Base-by-base conservation (phyloP, 2,329 filamentous ascomycete genomes). In the Pseudocercospora vitis region DNA sequence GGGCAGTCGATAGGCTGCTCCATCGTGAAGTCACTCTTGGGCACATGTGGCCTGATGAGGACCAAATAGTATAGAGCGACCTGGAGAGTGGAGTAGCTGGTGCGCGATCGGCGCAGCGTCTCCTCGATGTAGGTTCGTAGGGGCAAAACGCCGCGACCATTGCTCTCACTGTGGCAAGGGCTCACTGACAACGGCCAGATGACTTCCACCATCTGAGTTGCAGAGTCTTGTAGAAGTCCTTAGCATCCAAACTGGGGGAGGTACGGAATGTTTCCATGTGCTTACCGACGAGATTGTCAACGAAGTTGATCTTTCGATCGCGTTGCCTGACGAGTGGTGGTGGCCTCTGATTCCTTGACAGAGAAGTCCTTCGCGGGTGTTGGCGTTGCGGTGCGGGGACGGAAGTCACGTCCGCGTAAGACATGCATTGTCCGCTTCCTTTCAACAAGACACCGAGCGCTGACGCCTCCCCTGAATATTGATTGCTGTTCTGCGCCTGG, bases 251-350 rank as follows among this genome's bases (percentile, higher is more conserved):
- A 74, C 61, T 58, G 54, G 49, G n/a, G 53, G 56, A 55, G 55
- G 50, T 32, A 50, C 37, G 52, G 58, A 28, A 50, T 29, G 14
- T 23, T 48, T 18, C 37, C n/a, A 51, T 63, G 50, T 68, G 73
- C 92, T 89, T 90, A 96, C 92, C 92, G 78, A 96, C 91, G 73
- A 96, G 89, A 73, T 86, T 94, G 74, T 96, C 91, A 74, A 97
- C 92, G 70, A 97, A 96, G 74, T 88, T 91, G 70, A 89, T 83
- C 79, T 96, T 96, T 70, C 91, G 88, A 75, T 96, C 91, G 68
- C 85, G 84, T 77, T 96, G 91, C 67, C 91, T 87, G 60, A 91
- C 80, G 61, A 96, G 81, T 54, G 86, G 76, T 46, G 92, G 89
- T 12, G 42, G 42, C 64, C 81, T 81, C 62, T 82, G 73, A 65